These are phyloP conservation scores for Trichosporon inkin DNA, from an alignment of 1,284 basidiomycete species.

Conservation along the genomic window DNA sequence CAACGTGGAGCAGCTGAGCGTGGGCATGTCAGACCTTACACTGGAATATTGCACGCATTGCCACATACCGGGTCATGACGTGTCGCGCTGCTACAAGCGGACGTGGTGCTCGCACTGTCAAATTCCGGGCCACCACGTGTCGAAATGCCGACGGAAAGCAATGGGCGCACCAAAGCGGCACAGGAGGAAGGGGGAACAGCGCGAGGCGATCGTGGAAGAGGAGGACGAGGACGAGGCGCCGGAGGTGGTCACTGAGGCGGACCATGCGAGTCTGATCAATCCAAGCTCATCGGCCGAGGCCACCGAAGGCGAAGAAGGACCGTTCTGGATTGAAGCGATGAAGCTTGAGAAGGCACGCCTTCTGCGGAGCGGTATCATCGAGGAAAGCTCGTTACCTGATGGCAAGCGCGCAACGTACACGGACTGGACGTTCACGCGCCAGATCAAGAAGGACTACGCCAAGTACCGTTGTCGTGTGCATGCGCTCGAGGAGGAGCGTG, in stretches of 20 bases:
- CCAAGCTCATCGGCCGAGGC: background rate
- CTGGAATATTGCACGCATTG: background rate
- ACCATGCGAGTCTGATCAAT: background rate
- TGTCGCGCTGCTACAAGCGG: background rate
- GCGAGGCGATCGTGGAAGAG: conserved; percentile 5
- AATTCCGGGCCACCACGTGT: conserved; percentile 1
- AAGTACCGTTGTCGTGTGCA: conserved; percentile 4
- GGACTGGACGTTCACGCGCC: background rate
- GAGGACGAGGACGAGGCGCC: background rate
- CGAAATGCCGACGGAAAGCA: background rate
- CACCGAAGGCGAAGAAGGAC: background rate
- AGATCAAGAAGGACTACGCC: conserved; percentile 2
- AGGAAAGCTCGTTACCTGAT: background rate
- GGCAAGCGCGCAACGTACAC: background rate
- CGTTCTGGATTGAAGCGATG: conserved; percentile 5
- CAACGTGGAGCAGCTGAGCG: background rate
- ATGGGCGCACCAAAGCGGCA: conserved; percentile 2
- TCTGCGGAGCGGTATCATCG: background rate
- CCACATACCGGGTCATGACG: background rate
- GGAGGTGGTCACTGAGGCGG: conserved; percentile 1
- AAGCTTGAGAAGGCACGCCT: background rate
- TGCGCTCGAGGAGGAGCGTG: background rate
- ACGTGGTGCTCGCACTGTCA: conserved; percentile 2
- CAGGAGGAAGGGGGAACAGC: background rate
- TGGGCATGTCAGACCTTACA: background rate